Evolutionary conservation across 169 alveolate genomes (phyloP).

Genomic region (Cryptosporidium ubiquitum): DNA sequence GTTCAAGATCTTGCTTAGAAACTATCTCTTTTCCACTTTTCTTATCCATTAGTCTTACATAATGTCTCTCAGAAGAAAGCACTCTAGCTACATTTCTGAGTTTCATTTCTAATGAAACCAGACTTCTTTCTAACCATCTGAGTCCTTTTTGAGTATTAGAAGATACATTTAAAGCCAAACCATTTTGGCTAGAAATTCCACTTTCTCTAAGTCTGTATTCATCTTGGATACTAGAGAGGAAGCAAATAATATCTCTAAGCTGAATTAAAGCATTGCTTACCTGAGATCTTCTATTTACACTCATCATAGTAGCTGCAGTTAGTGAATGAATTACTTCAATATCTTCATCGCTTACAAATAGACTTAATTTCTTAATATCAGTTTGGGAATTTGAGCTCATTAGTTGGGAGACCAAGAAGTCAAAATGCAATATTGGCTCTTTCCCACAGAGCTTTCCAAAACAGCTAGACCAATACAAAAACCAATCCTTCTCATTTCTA

Average conservation of each 20-base stretch:
- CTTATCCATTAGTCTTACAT: not conserved
- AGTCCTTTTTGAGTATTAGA: too few species aligned
- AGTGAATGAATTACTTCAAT: conserved; percentile 44
- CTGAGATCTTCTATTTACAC: conserved; percentile 57
- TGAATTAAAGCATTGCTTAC: conserved; percentile 56
- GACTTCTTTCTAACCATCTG: conserved; percentile 20
- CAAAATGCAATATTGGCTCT: conserved; percentile 58
- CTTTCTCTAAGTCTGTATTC: not conserved
- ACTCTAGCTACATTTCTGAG: conserved; percentile 63
- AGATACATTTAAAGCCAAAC: too few species aligned
- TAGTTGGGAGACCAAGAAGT: conserved; percentile 43
- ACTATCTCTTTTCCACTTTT: not conserved
- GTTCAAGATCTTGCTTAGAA: not conserved
- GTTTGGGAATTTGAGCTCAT: conserved; percentile 30
- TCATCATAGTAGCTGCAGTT: conserved; percentile 70
- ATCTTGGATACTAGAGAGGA: conserved; percentile 17
- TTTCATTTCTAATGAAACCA: conserved; percentile 50
- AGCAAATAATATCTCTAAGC: conserved; percentile 44
- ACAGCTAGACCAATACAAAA: conserved; percentile 30
- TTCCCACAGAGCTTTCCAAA: conserved; percentile 30
- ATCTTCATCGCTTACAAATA: conserved; percentile 27
- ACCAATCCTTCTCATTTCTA: not conserved
- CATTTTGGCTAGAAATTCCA: not conserved
- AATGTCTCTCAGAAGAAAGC: conserved; percentile 26
- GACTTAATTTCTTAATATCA: conserved; percentile 33